phyloP scores from a whole-genome alignment of 2,329 filamentous ascomycete genomes.

The Aureobasidium sp. region DNA sequence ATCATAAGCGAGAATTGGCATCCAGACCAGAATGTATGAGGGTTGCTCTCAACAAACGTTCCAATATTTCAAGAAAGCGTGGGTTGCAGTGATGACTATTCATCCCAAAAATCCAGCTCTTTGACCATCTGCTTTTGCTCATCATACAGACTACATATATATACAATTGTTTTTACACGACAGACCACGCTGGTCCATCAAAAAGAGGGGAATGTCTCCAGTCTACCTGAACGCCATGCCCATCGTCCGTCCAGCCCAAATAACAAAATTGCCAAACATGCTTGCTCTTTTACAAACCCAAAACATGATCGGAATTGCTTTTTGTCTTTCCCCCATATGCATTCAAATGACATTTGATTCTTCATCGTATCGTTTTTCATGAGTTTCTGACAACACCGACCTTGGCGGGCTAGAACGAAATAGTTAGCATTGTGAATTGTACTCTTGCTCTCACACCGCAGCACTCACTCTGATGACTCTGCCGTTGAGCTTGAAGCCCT shows the following conservation, averaged over 20 bases:
- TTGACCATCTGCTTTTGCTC: neutral
- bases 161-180: slow-evolving; percentile 11
- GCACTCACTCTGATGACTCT: slow-evolving; percentile 61
- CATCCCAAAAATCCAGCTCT: neutral
- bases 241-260: neutral
- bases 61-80: too few species aligned
- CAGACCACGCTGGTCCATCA: neutral
- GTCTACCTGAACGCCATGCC: slow-evolving; percentile 14
- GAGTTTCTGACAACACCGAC: slow-evolving; percentile 90
- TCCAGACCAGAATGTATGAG: too few species aligned
- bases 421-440: slow-evolving; percentile 1
- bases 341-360: neutral
- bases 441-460: neutral
- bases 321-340: slow-evolving; percentile 2
- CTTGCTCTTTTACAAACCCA: neutral
- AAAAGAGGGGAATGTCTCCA: slow-evolving; percentile 10
- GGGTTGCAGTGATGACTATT: too few species aligned
- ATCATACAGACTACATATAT: slow-evolving; percentile 9
- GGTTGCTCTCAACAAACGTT: neutral
- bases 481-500: slow-evolving; percentile 92
- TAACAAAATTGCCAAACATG: slow-evolving; percentile 1
- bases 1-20: too few species aligned
- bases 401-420: slow-evolving; percentile 61
- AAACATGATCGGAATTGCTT: neutral
- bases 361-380: slow-evolving; percentile 23